Evolutionary conservation across 306 rosid genomes (phyloP).

Genomic region (Styphnolobium japonicum): DNA sequence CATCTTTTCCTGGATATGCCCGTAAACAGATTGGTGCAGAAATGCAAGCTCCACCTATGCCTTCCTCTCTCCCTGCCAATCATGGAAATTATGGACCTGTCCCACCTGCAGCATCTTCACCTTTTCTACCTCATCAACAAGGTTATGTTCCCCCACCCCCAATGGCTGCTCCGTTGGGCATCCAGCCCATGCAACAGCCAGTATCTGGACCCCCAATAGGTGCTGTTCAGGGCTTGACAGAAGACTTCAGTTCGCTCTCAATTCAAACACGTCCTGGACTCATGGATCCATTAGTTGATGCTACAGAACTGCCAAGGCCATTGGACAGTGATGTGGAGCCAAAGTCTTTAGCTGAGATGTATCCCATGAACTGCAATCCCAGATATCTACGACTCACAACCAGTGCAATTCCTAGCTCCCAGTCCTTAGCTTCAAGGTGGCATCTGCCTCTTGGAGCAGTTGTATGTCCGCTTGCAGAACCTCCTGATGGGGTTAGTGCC

Average conservation of each 20-base stretch:
- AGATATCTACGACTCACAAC: conserved; percentile 86
- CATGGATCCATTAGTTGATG: conserved; percentile 70
- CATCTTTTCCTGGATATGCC: conserved; percentile 72
- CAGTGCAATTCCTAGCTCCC: conserved; percentile 82
- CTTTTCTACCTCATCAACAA: conserved; percentile 61
- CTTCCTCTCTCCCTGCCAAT: conserved; percentile 52
- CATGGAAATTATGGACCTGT: conserved; percentile 55
- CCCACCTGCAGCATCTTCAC: conserved; percentile 44
- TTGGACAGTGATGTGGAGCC: conserved; percentile 86
- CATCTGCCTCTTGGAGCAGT: conserved; percentile 97
- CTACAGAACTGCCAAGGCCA: conserved; percentile 83
- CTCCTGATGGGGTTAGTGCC: conserved; percentile 79
- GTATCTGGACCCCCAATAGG: conserved; percentile 62
- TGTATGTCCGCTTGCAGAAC: conserved; percentile 97
- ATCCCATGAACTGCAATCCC: conserved; percentile 72
- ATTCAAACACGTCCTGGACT: conserved; percentile 88
- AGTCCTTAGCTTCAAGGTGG: conserved; percentile 97
- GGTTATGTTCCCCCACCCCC: conserved; percentile 62
- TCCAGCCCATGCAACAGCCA: conserved; percentile 60
- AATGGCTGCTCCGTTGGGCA: conserved; percentile 56
- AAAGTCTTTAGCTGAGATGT: conserved; percentile 51
- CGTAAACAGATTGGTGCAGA: conserved; percentile 52
- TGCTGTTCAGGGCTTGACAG: conserved; percentile 72
- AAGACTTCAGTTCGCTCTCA: conserved; percentile 83
- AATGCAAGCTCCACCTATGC: conserved; percentile 54